Evolutionary conservation across 73 alveolate genomes (phyloP).

Genomic region (Paramecium primaurelia): DNA sequence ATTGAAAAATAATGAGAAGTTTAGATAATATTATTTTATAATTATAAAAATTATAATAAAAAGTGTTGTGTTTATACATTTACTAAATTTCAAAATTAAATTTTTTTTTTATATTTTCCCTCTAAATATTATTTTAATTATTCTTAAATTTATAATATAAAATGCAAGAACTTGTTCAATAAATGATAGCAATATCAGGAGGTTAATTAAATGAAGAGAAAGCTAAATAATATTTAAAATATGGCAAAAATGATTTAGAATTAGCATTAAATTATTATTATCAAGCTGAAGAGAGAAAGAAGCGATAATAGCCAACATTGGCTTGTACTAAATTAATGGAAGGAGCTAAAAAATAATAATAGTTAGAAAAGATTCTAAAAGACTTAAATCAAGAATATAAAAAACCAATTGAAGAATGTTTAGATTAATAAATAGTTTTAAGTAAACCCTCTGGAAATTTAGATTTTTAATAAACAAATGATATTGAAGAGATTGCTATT

Average conservation of each 20-base stretch:
- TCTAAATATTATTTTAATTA: neutral
- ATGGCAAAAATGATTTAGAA: neutral
- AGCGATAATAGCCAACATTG: neutral
- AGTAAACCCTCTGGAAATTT: neutral
- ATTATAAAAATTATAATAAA: no score
- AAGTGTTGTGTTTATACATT: neutral
- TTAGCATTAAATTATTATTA: neutral
- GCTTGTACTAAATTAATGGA: neutral
- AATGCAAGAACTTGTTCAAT: neutral
- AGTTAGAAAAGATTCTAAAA: neutral
- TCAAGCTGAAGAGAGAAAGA: neutral
- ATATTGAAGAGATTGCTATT: neutral
- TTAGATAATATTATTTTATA: neutral
- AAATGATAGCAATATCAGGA: neutral
- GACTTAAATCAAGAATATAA: neutral
- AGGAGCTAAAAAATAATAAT: neutral
- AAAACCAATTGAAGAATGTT: neutral
- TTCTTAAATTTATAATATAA: neutral
- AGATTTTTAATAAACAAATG: neutral
- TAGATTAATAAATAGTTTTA: neutral
- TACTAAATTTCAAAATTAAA: neutral
- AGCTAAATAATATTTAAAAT: constrained; percentile 1
- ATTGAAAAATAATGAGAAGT: neutral
- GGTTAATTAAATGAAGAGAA: neutral
- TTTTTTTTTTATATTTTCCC: neutral